Percentiles rank a stretch among this genome's conserved stretches.
These are phyloP conservation scores for Liquidambar formosana DNA, from an alignment of 164 flowering plant genomes.

Conservation along the genomic window DNA sequence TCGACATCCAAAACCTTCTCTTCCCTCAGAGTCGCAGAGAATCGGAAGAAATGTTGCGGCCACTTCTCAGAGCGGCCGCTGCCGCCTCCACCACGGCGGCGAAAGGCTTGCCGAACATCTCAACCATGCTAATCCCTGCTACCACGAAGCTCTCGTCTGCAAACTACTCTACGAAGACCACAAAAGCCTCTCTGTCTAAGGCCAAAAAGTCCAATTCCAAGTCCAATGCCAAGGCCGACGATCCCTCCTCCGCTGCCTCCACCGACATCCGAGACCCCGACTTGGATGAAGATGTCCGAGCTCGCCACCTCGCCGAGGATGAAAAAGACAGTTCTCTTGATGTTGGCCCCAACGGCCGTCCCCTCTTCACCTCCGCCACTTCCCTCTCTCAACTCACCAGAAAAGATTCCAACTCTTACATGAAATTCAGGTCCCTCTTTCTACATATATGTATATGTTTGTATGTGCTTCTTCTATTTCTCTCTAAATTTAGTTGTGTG, in stretches of 20 bases:
- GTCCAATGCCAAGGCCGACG: conserved; percentile 18
- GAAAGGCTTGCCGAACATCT: not conserved
- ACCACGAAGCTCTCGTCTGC: conserved; percentile 10
- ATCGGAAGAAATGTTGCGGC: conserved; percentile 30
- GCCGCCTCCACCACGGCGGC: not conserved
- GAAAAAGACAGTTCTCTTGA: conserved; percentile 62
- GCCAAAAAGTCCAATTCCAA: conserved; percentile 31
- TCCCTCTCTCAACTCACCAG: conserved; percentile 61
- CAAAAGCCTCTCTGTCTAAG: conserved; percentile 22
- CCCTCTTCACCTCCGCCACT: conserved; percentile 60
- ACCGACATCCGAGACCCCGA: conserved; percentile 21
- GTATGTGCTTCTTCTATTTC: not conserved
- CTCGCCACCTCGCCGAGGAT: conserved; percentile 46
- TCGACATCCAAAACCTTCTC: too few relatives aligned
- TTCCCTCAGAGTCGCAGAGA: too few relatives aligned
- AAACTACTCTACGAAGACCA: conserved; percentile 27
- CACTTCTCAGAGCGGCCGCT: conserved; percentile 24
- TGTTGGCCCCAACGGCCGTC: conserved; percentile 68
- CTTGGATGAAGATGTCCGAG: conserved; percentile 34
- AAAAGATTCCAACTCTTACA: conserved; percentile 58
- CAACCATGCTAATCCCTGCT: not conserved
- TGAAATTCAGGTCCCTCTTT: conserved; percentile 54
- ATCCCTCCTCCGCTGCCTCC: conserved; percentile 10
- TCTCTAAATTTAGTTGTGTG: not conserved
- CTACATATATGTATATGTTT: not conserved